A percentile compares a stretch with the other conserved stretches of the same genome.
phyloP scores from a whole-genome alignment of 164 flowering plant genomes.

The Macadamia integrifolia region DNA sequence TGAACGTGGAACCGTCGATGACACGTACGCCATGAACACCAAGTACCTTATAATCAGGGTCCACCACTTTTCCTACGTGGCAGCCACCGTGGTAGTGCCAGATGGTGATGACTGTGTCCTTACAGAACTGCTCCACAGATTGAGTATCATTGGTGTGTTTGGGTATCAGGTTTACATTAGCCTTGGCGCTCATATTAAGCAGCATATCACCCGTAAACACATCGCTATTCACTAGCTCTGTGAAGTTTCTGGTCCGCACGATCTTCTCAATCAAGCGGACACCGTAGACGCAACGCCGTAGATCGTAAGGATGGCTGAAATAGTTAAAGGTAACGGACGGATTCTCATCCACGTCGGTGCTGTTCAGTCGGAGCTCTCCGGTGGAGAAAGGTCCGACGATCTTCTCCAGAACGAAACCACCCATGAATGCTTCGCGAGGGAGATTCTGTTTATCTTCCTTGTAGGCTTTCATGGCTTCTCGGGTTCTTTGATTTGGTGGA shows the following conservation, averaged over 20 bases:
- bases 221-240: conserved; percentile 34
- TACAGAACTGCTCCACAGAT: conserved; percentile 73
- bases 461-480: conserved; percentile 37
- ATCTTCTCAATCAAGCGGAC: conserved; percentile 51
- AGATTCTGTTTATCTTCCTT: conserved; percentile 30
- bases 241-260: conserved; percentile 38
- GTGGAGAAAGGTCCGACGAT: conserved; percentile 54
- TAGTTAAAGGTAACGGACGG: conserved; percentile 91
- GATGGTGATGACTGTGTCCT: conserved; percentile 77
- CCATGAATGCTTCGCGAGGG: conserved; percentile 66
- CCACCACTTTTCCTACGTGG: conserved; percentile 65
- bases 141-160: conserved; percentile 59
- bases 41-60: conserved; percentile 40
- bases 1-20: conserved; percentile 63
- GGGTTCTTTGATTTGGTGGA: conserved; percentile 58
- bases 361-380: conserved; percentile 54
- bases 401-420: conserved; percentile 85
- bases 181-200: conserved; percentile 59
- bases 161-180: conserved; percentile 81
- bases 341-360: conserved; percentile 59
- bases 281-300: conserved; percentile 66
- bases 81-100: conserved; percentile 97
- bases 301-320: conserved; percentile 68
- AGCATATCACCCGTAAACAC: conserved; percentile 33
- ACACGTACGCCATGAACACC: conserved; percentile 59